Base-by-base conservation (phyloP, 805 yeast species). In the Komagataella pseudopastoris region DNA sequence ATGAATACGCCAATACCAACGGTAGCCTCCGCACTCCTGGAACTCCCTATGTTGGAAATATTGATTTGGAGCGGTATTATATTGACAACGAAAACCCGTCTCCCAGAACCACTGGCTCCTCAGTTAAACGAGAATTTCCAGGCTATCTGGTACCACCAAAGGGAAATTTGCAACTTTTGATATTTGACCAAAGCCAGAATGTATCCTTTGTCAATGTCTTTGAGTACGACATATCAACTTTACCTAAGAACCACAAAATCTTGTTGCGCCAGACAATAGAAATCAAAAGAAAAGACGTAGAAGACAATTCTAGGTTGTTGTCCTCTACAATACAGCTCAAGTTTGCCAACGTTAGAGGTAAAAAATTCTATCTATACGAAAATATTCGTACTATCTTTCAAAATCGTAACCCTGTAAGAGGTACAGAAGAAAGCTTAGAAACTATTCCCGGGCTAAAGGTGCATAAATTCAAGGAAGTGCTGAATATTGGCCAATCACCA, bases 21-120 rank as follows among this genome's bases (percentile, higher is more conserved):
- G 16, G 36, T 8, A 44, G 6, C 44, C n/a, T 22, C 10, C 44
- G 12, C 39, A 47, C 30, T n/a, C 10, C 22, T 7, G 36, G 44
- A 14, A 23, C 45, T 14, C 70, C 70, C 2, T 67, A 65, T 52
- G 66, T 65, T 44, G 65, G 66, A 2, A 60, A 58, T 6, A 56
- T 66, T 6, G 64, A 63, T 50, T 36, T 66, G 36, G 65, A 61
- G 43, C 56, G 54, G 22, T 52, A 56, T 47, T 63, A 58, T 51
- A 54, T 63, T 14, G 51, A 56, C 2, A 50, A 55, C 39, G 66
- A 61, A 46, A 30, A 39, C 6, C 48, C 45, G 6, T 48, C 44
- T 14, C n/a, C 43, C 22, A 24, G 22, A 22, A 16, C 23, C 17
- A 18, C 7, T 17, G 16, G 20, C 7, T 8, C 5, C n/a, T 50